phyloP scores from a whole-genome alignment of 495 filamentous ascomycete genomes.

The Achaetomiella virescens region DNA sequence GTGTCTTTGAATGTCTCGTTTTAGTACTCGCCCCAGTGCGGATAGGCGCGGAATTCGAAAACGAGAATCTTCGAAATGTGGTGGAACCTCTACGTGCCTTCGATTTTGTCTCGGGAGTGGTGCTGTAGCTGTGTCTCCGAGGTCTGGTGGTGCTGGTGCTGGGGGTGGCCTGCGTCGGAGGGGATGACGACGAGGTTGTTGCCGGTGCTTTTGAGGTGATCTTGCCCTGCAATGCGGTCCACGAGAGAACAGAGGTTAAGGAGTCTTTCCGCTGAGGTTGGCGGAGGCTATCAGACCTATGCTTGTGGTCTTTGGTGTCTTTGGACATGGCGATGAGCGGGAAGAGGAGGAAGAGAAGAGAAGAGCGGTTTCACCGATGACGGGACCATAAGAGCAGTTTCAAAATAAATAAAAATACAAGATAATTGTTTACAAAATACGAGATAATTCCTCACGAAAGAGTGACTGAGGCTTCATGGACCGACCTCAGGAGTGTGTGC shows the following conservation, averaged over 20 bases:
- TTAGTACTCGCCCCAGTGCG: conserved; percentile 22
- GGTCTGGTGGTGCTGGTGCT: conserved; percentile 14
- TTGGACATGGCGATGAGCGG: conserved; percentile 20
- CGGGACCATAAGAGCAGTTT: conserved; percentile 3
- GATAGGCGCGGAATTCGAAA: conserved; percentile 16
- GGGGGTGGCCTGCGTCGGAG: conserved; percentile 5
- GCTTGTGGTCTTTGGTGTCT: conserved; percentile 24
- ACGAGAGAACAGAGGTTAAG: conserved; percentile 26
- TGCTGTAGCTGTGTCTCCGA: conserved; percentile 28
- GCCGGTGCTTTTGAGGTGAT: conserved; percentile 12
- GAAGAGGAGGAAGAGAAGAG: conserved; percentile 6
- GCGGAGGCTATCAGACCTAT: conserved; percentile 17
- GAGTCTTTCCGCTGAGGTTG: conserved; percentile 30
- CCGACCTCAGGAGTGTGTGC: neutral
- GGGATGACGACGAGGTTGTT: conserved; percentile 11
- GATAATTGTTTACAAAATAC: neutral
- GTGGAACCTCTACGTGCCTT: conserved; percentile 31
- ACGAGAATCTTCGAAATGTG: conserved; percentile 23
- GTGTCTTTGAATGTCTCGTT: conserved; percentile 27
- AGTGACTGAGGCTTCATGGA: neutral
- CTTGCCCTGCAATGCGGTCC: conserved; percentile 23
- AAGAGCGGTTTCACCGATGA: conserved; percentile 3
- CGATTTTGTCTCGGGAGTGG: conserved; percentile 21
- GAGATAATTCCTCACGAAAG: conserved; percentile 6
- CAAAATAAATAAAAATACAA: neutral